Percentiles rank a stretch among this genome's conserved stretches.
Conservation (phyloP, 805 yeast genomes). For the Saturnispora zaruensis region DNA sequence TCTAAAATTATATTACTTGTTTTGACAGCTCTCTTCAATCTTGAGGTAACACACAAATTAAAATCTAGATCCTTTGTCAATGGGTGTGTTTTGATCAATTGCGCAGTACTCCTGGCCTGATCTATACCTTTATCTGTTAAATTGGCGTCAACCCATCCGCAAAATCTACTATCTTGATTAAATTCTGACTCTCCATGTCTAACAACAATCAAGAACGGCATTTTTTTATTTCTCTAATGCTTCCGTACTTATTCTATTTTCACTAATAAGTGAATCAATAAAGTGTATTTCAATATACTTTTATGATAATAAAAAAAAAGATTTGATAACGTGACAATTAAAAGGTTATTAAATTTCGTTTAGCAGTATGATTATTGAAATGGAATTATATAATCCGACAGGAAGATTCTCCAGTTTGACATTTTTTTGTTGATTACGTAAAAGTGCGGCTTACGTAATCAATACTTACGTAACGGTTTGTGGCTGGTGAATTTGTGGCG, state of each 20-base stretch:
- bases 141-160: slow-evolving; percentile 80
- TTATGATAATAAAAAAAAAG: not conserved
- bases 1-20: slow-evolving; percentile 62
- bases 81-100: slow-evolving; percentile 37
- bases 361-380: not conserved
- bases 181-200: slow-evolving; percentile 82
- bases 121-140: slow-evolving; percentile 57
- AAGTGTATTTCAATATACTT: not conserved
- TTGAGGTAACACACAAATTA: slow-evolving; percentile 43
- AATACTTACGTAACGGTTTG: not conserved
- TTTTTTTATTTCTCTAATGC: not conserved
- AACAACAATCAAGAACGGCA: slow-evolving; percentile 39
- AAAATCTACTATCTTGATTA: slow-evolving; percentile 66
- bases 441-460: too few species aligned
- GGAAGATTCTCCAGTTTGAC: not conserved
- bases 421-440: not conserved
- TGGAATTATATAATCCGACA: not conserved
- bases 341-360: not conserved
- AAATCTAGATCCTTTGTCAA: slow-evolving; percentile 35
- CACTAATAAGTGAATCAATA: not conserved
- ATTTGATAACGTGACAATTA: not conserved
- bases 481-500: not conserved
- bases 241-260: too few species aligned
- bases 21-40: slow-evolving; percentile 64
- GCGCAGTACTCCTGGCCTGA: slow-evolving; percentile 63